Conservation (phyloP, 2,329 filamentous ascomycete species). For the Alternaria dauci region DNA sequence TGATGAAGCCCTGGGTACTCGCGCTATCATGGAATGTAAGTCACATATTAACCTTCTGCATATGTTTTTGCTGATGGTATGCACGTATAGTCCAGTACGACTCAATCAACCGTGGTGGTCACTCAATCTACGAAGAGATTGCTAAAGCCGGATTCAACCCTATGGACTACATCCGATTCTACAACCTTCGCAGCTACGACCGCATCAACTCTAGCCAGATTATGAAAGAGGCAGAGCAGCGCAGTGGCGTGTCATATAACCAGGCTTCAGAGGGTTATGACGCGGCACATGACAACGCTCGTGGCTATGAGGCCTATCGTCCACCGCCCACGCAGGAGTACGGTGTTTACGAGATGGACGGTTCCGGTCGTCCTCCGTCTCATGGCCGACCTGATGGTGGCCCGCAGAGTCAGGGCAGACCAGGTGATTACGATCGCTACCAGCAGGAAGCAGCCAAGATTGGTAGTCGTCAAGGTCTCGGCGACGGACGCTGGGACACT, state of each 20-base stretch:
- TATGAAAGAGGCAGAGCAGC: slow-evolving; percentile 67
- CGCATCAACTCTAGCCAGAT: slow-evolving; percentile 75
- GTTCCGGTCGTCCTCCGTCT: slow-evolving; percentile 23
- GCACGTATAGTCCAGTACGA: slow-evolving; percentile 69
- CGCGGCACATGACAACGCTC: slow-evolving; percentile 57
- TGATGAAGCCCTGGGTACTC: slow-evolving; percentile 76
- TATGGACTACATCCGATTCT: slow-evolving; percentile 79
- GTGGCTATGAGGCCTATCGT: slow-evolving; percentile 46
- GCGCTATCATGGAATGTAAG: slow-evolving; percentile 78
- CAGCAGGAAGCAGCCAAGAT: slow-evolving; percentile 71
- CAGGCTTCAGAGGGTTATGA: slow-evolving; percentile 71
- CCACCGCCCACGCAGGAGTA: slow-evolving; percentile 47
- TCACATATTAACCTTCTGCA: not conserved
- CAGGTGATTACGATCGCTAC: slow-evolving; percentile 70
- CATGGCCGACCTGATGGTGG: slow-evolving; percentile 33
- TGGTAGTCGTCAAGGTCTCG: slow-evolving; percentile 55
- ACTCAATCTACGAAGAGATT: slow-evolving; percentile 79
- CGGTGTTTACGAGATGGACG: slow-evolving; percentile 49
- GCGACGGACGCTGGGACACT: slow-evolving; percentile 72
- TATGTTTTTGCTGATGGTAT: not conserved
- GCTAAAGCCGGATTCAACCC: slow-evolving; percentile 73
- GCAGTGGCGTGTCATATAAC: slow-evolving; percentile 73
- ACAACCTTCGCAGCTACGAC: slow-evolving; percentile 85
- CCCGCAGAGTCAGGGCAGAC: slow-evolving; percentile 33
- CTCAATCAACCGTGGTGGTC: slow-evolving; percentile 77